A percentile compares a stretch with the other conserved stretches of the same genome.
Conservation (phyloP, 2,329 filamentous ascomycete species). For the Aureobasidium uvarum region DNA sequence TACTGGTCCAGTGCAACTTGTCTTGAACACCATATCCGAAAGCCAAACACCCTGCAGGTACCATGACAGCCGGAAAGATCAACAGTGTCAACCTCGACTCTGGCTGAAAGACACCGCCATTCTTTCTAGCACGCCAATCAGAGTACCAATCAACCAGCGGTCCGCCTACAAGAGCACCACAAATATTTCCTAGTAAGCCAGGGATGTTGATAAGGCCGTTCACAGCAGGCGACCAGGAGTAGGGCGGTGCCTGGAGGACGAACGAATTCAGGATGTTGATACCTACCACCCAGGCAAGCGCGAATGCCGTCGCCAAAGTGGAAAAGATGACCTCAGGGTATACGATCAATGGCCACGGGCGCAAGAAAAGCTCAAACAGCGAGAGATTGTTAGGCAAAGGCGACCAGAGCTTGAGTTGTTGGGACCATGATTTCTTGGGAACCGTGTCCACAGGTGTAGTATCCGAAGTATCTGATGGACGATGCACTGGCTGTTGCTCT, state of each 20-base stretch:
- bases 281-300: constrained; percentile 41
- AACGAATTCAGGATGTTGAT: constrained; percentile 44
- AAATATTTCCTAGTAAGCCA: constrained; percentile 45
- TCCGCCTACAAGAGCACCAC: constrained; percentile 46
- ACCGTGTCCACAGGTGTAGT: constrained; percentile 23
- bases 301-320: constrained; percentile 42
- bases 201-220: constrained; percentile 45
- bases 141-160: constrained; percentile 47
- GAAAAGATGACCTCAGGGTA: constrained; percentile 43
- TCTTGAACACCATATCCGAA: constrained; percentile 49
- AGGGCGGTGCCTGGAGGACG: constrained; percentile 43
- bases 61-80: constrained; percentile 44
- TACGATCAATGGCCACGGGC: constrained; percentile 41
- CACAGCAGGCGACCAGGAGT: constrained; percentile 40
- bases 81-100: constrained; percentile 47
- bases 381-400: constrained; percentile 36
- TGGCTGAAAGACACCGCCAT: constrained; percentile 48
- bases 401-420: constrained; percentile 41
- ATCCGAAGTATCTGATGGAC: constrained; percentile 2
- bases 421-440: constrained; percentile 38
- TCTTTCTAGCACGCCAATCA: constrained; percentile 43
- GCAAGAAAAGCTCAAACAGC: constrained; percentile 40
- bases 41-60: constrained; percentile 45
- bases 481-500: constrained; percentile 28
- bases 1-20: constrained; percentile 44